Conservation (phyloP, 345 rosid species). For the Salix viminalis region DNA sequence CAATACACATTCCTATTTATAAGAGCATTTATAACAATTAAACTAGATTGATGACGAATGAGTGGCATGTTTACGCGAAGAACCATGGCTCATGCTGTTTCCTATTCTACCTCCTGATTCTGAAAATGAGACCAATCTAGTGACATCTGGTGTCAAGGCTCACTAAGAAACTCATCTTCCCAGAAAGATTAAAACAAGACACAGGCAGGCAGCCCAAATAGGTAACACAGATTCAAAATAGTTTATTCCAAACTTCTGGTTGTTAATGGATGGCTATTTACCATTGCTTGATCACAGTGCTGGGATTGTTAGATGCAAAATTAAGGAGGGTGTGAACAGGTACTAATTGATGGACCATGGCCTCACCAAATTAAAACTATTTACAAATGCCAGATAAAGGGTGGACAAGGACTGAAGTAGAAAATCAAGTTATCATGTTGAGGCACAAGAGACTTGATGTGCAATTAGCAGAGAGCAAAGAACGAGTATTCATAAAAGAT, state of each 20-base stretch:
- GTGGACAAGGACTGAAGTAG: neutral
- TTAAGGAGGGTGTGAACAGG: neutral
- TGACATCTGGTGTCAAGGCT: neutral
- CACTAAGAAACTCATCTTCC: neutral
- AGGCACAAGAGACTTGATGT: neutral
- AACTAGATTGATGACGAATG: neutral
- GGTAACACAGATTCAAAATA: no score
- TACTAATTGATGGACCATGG: neutral
- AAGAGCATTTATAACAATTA: neutral
- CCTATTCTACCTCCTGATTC: neutral
- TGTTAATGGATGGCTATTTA: neutral
- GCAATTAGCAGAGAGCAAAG: neutral
- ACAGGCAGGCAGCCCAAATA: no score
- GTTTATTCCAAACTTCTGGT: neutral
- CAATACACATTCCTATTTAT: neutral
- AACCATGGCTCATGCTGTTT: neutral
- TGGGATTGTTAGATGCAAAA: neutral
- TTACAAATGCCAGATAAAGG: neutral
- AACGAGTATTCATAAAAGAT: neutral
- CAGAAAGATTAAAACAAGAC: neutral
- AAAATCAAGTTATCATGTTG: neutral
- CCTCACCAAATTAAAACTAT: neutral
- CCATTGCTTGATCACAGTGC: neutral
- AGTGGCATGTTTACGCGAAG: neutral
- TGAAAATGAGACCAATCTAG: neutral